phyloP scores from a whole-genome alignment of 345 rosid genomes.

The Clausena lansium region DNA sequence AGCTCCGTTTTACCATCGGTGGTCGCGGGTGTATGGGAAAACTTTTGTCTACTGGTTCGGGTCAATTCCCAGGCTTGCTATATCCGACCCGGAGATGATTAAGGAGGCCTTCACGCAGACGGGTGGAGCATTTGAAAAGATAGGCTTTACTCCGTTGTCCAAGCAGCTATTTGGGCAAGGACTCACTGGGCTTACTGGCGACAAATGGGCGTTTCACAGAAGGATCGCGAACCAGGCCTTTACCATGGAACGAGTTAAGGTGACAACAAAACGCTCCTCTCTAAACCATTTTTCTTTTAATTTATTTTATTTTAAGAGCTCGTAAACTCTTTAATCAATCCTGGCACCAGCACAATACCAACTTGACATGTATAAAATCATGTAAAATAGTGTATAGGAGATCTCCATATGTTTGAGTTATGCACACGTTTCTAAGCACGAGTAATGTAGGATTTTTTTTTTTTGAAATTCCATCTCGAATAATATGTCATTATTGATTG shows the following conservation, averaged over 20 bases:
- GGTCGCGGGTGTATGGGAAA: slow-evolving; percentile 58
- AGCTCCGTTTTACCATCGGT: slow-evolving; percentile 53
- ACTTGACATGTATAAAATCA: too few species aligned
- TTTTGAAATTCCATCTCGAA: too few species aligned
- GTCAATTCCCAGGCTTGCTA: slow-evolving; percentile 54
- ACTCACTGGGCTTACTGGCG: slow-evolving; percentile 61
- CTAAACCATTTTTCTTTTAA: neutral
- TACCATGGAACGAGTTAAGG: slow-evolving; percentile 66
- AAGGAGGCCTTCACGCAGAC: slow-evolving; percentile 52
- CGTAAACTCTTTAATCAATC: too few species aligned
- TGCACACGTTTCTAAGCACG: too few species aligned
- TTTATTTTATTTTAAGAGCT: too few species aligned
- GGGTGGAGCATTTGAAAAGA: slow-evolving; percentile 38
- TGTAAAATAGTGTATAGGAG: too few species aligned
- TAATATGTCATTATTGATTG: too few species aligned
- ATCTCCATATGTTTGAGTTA: too few species aligned
- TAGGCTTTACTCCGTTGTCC: slow-evolving; percentile 51
- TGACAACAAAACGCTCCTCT: slow-evolving; percentile 6
- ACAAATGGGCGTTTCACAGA: slow-evolving; percentile 66
- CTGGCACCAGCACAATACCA: too few species aligned
- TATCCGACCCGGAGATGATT: slow-evolving; percentile 58
- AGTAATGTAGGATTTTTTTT: too few species aligned
- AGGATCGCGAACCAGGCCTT: slow-evolving; percentile 67
- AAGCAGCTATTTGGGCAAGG: slow-evolving; percentile 64
- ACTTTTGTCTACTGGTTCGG: slow-evolving; percentile 87